Evolutionary conservation across 2,329 filamentous ascomycete species (phyloP), one percentile per base, ranked within the genome.

Genomic region (Calonectria multiphialidica): DNA sequence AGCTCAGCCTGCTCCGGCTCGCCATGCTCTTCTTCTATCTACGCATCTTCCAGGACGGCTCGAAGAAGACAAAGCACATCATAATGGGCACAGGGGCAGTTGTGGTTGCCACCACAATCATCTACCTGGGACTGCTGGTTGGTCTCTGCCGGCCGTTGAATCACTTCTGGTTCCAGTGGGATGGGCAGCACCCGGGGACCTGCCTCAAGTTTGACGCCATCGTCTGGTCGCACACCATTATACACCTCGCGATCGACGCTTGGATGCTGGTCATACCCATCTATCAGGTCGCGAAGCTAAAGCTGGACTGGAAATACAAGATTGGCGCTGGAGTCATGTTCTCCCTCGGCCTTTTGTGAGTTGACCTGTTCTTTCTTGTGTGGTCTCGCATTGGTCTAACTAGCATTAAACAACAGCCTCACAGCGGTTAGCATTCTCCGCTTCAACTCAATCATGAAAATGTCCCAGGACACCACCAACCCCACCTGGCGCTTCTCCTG

Each of bases 261-360:
- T 82, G 83, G 75, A 86, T 88, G 73, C 80, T 88, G 53, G 81
- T 78, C 0, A 74, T 87, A 0, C 86, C 86, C 0, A 76, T 87
- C 25, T 82, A 81, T 28, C 81, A 84, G 23, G 73, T 88, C 0
- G 71, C 79, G 6, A 76, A 75, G 0, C 75, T 88, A 28, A 78
- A 79, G 2, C 71, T 83, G 2, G 81, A 82, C 18, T 83, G 81
- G 75, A 84, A 82, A 76, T 86, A 86, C 77, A 88, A 87, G 76
- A 71, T 85, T 30, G 83, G 82, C 5, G 81, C 87, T 0, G 76
- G 79, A 0, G 73, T 85, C 40, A 87, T 88, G 83, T 87, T 88
- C 53, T 78, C 82, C 5, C 81, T 87, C 1, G 86, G 87, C 44
- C 79, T 83, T 1, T 84, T 85, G 82, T 84, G 63, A 79, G 83